A percentile compares a stretch with the other conserved stretches of the same genome.
phyloP scores from a whole-genome alignment of 495 filamentous ascomycete species.

The Aspergillus steynii region DNA sequence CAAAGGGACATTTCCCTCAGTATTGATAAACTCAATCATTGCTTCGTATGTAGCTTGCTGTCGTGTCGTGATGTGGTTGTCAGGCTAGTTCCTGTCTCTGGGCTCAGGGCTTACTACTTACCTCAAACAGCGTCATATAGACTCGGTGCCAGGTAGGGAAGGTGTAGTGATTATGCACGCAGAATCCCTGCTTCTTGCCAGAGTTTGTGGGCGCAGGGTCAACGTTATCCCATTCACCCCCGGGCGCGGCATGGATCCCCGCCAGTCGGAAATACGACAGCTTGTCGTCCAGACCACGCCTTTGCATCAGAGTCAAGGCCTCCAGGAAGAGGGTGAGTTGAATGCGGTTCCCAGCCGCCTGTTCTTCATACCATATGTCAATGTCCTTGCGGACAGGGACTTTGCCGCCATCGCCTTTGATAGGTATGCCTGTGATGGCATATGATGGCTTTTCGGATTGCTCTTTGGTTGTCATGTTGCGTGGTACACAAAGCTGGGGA shows the following conservation, averaged over 20 bases:
- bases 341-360: too few species aligned
- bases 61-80: not conserved
- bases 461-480: too few species aligned
- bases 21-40: not conserved
- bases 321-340: constrained; percentile 12
- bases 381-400: too few species aligned
- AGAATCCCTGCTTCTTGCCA: not conserved
- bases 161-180: constrained; percentile 12
- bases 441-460: too few species aligned
- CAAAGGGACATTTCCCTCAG: not conserved
- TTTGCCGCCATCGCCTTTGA: too few species aligned
- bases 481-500: too few species aligned
- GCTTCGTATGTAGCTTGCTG: constrained; percentile 8
- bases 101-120: not conserved
- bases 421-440: too few species aligned
- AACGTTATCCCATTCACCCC: constrained; percentile 5
- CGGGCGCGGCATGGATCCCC: constrained; percentile 6
- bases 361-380: too few species aligned
- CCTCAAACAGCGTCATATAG: constrained; percentile 9
- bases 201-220: not conserved
- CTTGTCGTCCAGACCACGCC: not conserved
- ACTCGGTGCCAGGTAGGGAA: constrained; percentile 13
- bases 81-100: not conserved
- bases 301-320: constrained; percentile 5
- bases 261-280: constrained; percentile 12